A percentile compares a stretch with the other conserved stretches of the same genome.
Conservation (phyloP, 139 green algal species). For the Coelastrella sp. region DNA sequence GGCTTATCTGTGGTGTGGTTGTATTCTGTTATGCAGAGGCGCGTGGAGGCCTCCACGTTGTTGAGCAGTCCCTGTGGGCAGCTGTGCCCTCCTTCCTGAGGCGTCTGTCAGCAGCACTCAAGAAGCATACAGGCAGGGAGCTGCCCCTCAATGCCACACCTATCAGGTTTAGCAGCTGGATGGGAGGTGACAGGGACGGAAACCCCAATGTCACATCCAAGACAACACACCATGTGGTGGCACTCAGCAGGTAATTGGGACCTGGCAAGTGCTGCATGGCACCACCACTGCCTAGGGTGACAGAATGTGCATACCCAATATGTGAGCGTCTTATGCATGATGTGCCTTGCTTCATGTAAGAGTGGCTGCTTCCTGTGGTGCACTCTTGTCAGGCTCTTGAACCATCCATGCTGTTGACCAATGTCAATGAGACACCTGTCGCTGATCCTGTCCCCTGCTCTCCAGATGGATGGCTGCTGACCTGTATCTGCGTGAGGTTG, state of each 20-base stretch:
- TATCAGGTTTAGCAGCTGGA: slow-evolving; percentile 89
- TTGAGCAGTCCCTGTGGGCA: slow-evolving; percentile 94
- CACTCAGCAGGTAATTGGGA: slow-evolving; percentile 42
- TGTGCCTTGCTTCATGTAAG: too few species aligned
- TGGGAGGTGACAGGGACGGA: slow-evolving; percentile 96
- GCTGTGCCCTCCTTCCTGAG: slow-evolving; percentile 89
- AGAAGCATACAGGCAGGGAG: slow-evolving; percentile 83
- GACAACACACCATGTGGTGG: slow-evolving; percentile 52
- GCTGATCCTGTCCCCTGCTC: not conserved
- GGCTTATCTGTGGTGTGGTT: too few species aligned
- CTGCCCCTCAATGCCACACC: slow-evolving; percentile 83
- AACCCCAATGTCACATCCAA: slow-evolving; percentile 94
- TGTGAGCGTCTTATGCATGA: too few species aligned
- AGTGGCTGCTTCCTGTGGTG: too few species aligned
- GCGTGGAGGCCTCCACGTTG: slow-evolving; percentile 90
- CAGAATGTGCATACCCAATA: too few species aligned
- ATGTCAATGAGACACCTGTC: not conserved
- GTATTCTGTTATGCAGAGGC: too few species aligned
- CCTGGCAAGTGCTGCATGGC: slow-evolving; percentile 57
- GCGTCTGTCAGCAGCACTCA: slow-evolving; percentile 81
- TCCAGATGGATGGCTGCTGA: slow-evolving; percentile 88
- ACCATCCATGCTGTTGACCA: too few species aligned
- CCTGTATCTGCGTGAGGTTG: slow-evolving; percentile 93
- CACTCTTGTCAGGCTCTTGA: too few species aligned
- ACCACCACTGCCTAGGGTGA: not conserved